Base-by-base conservation (phyloP, 1,284 basidiomycete genomes). In the Mycena sp. region DNA sequence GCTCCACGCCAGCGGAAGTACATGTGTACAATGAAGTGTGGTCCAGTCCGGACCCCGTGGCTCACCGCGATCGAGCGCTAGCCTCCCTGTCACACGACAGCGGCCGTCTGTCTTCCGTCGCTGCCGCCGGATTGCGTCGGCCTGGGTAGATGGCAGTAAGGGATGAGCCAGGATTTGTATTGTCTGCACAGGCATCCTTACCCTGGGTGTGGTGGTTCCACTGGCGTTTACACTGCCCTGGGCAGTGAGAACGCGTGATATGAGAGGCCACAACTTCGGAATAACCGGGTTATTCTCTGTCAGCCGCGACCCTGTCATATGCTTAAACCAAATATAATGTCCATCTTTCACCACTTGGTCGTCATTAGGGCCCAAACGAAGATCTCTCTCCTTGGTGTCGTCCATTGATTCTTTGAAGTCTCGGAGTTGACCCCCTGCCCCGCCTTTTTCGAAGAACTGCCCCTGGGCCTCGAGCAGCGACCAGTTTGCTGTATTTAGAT, bases 21-120 rank as follows among this genome's bases (percentile, higher is more conserved):
- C 52, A 45, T 55, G 52, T 4, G 52, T 41, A 45, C 52, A 23
- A 28, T 55, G 52, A 21, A 55, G 41, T 35, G 41, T n/a, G 28
- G 5, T 26, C 40, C 41, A 55, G 41, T 55, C 41, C 9, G 23
- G 43, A n/a, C 41, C 41, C 44, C 41, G 40, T 26, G 30, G 41
- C 12, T 55, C 2, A 29, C 23, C 52, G 19, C 52, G 52, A 30
- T 55, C 52, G 23, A 44, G 29, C 19, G 52, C 52, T 1, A 55
- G 19, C 19, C 29, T 16, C 7, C 52, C 52, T 12, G 41, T 55
- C n/a, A 55, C 52, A 12, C 28, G 52, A 35, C 52, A 55, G 21
- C 52, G 52, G 35, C 52, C 50, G 44, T 45, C 21, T 45, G 5
- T 6, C 44, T 21, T 17, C 19, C 44, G 44, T 45, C 25, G 44